Conservation (phyloP, 2,329 filamentous ascomycete species). For the Ascocoryne sarcoides region DNA sequence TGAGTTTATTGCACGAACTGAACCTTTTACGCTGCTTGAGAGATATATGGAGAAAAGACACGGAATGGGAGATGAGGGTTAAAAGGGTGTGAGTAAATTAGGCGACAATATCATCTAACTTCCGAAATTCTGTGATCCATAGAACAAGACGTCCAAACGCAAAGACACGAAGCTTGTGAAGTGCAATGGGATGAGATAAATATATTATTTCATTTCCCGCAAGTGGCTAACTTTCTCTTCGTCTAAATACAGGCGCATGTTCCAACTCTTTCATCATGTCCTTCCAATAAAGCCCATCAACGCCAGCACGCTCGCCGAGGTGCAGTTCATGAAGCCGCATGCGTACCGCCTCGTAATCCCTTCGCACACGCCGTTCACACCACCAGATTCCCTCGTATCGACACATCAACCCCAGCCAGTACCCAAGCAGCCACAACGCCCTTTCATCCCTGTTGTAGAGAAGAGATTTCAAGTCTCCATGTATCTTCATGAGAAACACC, state of each 20-base stretch:
- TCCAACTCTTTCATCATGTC: conserved; percentile 12
- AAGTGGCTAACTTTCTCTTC: conserved; percentile 10
- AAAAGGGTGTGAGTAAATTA: conserved; percentile 9
- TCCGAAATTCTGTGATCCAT: conserved; percentile 9
- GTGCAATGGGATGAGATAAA: conserved; percentile 9
- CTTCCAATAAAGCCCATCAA: conserved; percentile 12
- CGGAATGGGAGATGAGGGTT: conserved; percentile 10
- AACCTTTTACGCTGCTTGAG: conserved; percentile 10
- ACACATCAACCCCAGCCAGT: conserved; percentile 12
- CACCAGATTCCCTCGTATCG: conserved; percentile 11
- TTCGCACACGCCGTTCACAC: conserved; percentile 10
- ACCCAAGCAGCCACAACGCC: conserved; percentile 12
- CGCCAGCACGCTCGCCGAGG: conserved; percentile 10
- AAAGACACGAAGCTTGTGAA: conserved; percentile 10
- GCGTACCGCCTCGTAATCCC: conserved; percentile 11
- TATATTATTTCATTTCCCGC: conserved; percentile 10
- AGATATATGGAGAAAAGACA: conserved; percentile 10
- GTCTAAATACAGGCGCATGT: conserved; percentile 10
- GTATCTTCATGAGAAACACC: conserved; percentile 11
- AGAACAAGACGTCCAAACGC: conserved; percentile 7
- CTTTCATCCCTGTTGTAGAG: conserved; percentile 12
- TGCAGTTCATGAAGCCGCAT: conserved; percentile 10
- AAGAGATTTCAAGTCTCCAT: conserved; percentile 11
- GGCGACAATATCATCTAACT: conserved; percentile 10
- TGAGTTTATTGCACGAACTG: conserved; percentile 11